These are phyloP conservation scores for Pseudogymnoascus sp. DNA, from an alignment of 2,329 filamentous ascomycete genomes.

Conservation along the genomic window DNA sequence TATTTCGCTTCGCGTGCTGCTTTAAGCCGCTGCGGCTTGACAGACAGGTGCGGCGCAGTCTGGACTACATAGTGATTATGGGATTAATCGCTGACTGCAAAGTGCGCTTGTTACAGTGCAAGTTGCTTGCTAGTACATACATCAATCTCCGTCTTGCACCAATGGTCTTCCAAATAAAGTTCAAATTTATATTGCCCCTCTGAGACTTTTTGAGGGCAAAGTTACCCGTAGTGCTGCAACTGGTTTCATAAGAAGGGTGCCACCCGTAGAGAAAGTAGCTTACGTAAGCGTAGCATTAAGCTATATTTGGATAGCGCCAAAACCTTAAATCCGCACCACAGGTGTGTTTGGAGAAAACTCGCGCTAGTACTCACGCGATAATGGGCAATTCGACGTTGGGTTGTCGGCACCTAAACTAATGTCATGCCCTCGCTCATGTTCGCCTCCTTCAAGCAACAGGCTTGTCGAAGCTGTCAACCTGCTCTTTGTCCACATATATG, in stretches of 20 bases:
- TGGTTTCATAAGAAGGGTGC: not conserved
- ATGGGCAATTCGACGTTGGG: conserved; percentile 7
- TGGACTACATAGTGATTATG: not conserved
- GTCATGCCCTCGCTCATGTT: not conserved
- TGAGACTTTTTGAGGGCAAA: not conserved
- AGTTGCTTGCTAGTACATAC: not conserved
- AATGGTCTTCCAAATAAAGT: not conserved
- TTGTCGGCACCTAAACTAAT: conserved; percentile 1
- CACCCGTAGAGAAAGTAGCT: not conserved
- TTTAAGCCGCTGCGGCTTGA: conserved; percentile 5
- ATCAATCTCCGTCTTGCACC: not conserved
- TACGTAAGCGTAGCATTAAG: not conserved
- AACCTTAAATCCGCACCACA: conserved; percentile 4
- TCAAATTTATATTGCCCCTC: not conserved
- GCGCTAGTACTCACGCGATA: conserved; percentile 6
- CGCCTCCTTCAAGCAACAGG: conserved; percentile 4
- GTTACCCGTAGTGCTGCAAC: not conserved
- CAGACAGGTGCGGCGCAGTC: not conserved
- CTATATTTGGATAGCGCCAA: not conserved
- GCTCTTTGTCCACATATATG: conserved; percentile 1
- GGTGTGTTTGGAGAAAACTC: not conserved
- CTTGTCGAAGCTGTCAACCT: conserved; percentile 1
- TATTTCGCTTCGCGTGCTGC: conserved; percentile 6
- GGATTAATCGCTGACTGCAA: not conserved
- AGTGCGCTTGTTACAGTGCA: not conserved